Evolutionary conservation across 1,284 basidiomycete species (phyloP), one percentile per base, ranked within the genome.

Genomic region (Ganoderma leucocontextum): DNA sequence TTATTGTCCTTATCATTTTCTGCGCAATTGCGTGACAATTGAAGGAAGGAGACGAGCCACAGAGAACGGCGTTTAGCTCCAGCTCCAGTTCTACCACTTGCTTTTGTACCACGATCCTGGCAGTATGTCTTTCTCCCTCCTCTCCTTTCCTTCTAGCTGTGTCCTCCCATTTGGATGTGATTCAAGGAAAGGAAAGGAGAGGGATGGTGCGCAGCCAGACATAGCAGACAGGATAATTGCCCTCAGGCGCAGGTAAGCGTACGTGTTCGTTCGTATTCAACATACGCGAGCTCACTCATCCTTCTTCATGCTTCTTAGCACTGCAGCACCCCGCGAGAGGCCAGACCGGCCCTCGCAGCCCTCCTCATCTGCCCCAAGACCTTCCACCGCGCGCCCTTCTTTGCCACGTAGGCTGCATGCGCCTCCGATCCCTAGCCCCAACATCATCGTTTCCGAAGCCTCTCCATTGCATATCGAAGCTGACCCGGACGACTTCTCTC

Each of bases 211-310:
- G 63, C 77, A 78, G 72, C 78, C 89, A 0, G 90, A 93, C 79
- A 77, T 94, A 52, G 90, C 89, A 67, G 87, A 92, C 76, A 86
- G 84, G 70, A 82, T 94, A 49, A 84, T 89, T 68, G 89, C 89
- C 6, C 78, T 90, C n/a, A 87, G 89, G 75, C 84, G 92, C 60
- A 86, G 83, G 72, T 88, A 86, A 60, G 90, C 80, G 91, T 92
- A 69, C 63, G 87, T 84, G 6, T 72, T 22, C 55, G 33, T n/a
- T 42, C 22, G 49, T 60, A 60, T n/a, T 55, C 61, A 65, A 49
- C 66, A 29, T 68, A n/a, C 33, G 19, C 42, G 12, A 44, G 10
- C 25, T 36, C n/a, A 22, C 60, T 60, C 60, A 59, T 42, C 39
- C 42, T 17, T 29, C 38, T 60, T 53, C 44, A 65, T 66, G 57